Evolutionary conservation across 192 early-diverging fungal genomes (phyloP), one percentile per base, ranked within the genome.

Genomic region (Backusella westeae): DNA sequence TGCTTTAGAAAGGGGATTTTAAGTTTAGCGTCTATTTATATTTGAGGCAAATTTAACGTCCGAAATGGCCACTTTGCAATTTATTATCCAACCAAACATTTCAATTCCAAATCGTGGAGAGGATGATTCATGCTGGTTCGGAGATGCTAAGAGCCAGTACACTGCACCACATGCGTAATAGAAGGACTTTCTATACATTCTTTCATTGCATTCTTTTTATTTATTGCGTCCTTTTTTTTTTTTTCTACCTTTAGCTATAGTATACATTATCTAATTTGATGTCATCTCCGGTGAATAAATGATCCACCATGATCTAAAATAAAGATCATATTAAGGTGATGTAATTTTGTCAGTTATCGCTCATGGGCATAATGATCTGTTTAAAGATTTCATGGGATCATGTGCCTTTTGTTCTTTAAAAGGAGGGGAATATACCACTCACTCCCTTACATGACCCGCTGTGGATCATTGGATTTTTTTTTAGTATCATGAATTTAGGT

Each of bases 1-100:
- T 44, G 15, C 42, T 44, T n/a, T 19, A 19, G 4, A 49, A 49
- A 49, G 6, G 46, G 46, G 56, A 26, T 26, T 63, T 63, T 29
- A 63, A 63, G 56, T 63, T 63, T 63, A 63, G 56, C 56, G 19
- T n/a, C 19, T 17, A 49, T 49, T 63, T 63, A 63, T 63, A 63
- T 63, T 9, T 6, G 8, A 29, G 26, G 1, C 23, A 12, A 12
- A n/a, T 63, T 63, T 12, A 63, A 63, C 23, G 56, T 63, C 56
- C 21, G 56, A 63, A 10, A 26, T 49, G 46, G 4, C 17, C 46
- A 23, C 23, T 26, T 12, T 29, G 23, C 10, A 14, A 14, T 63
- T 63, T 63, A 29, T 29, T 29, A 63, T 63, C 56, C 56, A 63
- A 63, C 56, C 56, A 63, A 29, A 63, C 26, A 63, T 63, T 63